Conservation (phyloP, 129 eudicot species). For the Tanacetum coccineum region DNA sequence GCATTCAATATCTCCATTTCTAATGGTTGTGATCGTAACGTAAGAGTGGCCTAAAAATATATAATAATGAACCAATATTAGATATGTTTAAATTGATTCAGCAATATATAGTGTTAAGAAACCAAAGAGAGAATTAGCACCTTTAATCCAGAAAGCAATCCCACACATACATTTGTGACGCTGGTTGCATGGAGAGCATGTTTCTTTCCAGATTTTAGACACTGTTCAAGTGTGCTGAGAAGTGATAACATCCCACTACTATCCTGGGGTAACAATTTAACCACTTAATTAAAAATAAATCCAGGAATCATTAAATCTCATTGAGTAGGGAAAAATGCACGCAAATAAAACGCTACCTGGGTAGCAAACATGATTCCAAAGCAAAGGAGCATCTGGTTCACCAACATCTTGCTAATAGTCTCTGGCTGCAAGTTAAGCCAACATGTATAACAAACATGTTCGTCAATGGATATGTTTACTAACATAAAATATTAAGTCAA, state of each 20-base stretch:
- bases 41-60: slow-evolving; percentile 60
- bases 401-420: slow-evolving; percentile 88
- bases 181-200: slow-evolving; percentile 65
- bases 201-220: slow-evolving; percentile 70
- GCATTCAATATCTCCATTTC: slow-evolving; percentile 64
- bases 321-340: slow-evolving; percentile 14
- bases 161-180: slow-evolving; percentile 88
- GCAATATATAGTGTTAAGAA: slow-evolving; percentile 8
- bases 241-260: slow-evolving; percentile 82
- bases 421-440: slow-evolving; percentile 65
- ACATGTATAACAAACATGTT: slow-evolving; percentile 7
- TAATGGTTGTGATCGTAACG: slow-evolving; percentile 67
- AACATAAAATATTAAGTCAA: slow-evolving; percentile 15
- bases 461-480: slow-evolving; percentile 1
- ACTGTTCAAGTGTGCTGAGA: slow-evolving; percentile 74
- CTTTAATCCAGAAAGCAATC: slow-evolving; percentile 92
- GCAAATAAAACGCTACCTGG: slow-evolving; percentile 55
- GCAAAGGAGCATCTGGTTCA: slow-evolving; percentile 91
- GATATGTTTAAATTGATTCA: slow-evolving; percentile 8
- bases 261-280: slow-evolving; percentile 68
- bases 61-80: slow-evolving; percentile 23
- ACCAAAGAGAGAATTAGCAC: slow-evolving; percentile 33
- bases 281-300: slow-evolving; percentile 11
- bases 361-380: slow-evolving; percentile 88
- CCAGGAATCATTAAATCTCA: slow-evolving; percentile 14